A percentile compares a stretch with the other conserved stretches of the same genome.
These are phyloP conservation scores for Phylloporus scabripes DNA, from an alignment of 768 basidiomycete species.

Conservation along the genomic window DNA sequence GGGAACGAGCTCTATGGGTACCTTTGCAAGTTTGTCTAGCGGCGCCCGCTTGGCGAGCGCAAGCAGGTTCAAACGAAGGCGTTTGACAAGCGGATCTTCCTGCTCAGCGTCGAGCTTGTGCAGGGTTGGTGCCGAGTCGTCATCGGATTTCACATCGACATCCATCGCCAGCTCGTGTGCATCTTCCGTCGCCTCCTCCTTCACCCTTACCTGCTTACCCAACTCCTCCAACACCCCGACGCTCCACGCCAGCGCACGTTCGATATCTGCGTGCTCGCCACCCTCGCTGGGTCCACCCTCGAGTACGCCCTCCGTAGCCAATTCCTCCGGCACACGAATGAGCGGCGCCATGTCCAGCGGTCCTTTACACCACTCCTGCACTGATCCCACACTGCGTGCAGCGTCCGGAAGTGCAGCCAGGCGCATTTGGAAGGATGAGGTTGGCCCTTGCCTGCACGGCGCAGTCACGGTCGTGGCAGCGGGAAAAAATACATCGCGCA, in stretches of 20 bases:
- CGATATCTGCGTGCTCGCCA: conserved; percentile 29
- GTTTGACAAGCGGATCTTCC: conserved; percentile 50
- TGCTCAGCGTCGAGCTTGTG: conserved; percentile 4
- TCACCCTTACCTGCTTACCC: conserved; percentile 6
- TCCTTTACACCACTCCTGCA: conserved; percentile 12
- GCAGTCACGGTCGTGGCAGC: not conserved
- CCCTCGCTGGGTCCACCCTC: conserved; percentile 13
- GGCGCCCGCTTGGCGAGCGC: conserved; percentile 77
- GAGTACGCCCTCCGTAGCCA: conserved; percentile 28
- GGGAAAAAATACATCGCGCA: conserved; percentile 26
- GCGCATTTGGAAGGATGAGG: conserved; percentile 10
- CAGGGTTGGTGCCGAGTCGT: not conserved
- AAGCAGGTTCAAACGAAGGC: conserved; percentile 66
- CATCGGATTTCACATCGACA: conserved; percentile 12
- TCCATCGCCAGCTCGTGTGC: conserved; percentile 11
- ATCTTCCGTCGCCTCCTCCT: conserved; percentile 13
- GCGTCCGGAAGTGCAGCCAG: conserved; percentile 12
- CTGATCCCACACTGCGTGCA: not conserved
- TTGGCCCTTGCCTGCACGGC: not conserved
- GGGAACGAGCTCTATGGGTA: conserved; percentile 62
- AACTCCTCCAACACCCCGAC: conserved; percentile 47
- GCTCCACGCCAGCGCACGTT: conserved; percentile 49
- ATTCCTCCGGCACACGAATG: conserved; percentile 37
- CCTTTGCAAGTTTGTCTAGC: conserved; percentile 58
- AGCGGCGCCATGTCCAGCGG: conserved; percentile 41